Base-by-base conservation (phyloP, 805 yeast genomes). In the Maudiozyma bulderi region DNA sequence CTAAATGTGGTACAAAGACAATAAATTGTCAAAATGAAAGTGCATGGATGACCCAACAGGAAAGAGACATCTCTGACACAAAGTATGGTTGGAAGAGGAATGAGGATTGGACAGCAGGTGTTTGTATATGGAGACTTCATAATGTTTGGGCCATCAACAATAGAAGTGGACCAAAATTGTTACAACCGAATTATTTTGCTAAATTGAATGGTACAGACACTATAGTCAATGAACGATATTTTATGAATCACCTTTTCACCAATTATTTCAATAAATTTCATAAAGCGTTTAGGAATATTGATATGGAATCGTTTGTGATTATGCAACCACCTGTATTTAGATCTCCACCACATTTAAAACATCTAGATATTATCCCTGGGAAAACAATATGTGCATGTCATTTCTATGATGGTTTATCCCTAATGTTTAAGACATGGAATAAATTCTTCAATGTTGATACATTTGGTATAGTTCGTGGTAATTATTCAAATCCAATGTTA, bases 351-450 rank as follows among this genome's bases (percentile, higher is more conserved):
- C 61, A 66, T 9, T 64, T 86, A 52, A 73, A 73, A 50, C 74
- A 73, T 10, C 73, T 77, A 40, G 61, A 70, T 3, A 60, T 81
- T n/a, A 61, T 84, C 11, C 93, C 85, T 57, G 62, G 70, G 1
- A 76, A 75, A 46, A 82, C 91, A 0, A 80, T 85, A 1, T 82
- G 82, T 57, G 81, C 95, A 15, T 93, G 95, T 2, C 99, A 91
- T 66, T 91, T 83, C 64, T 91, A 91, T 62, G 99, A 91, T 64
- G 99, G 98, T 0, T 76, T 91, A 81, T 85, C 97, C 1, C 69
- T 91, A 37, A 82, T 93, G 90, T 84, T 86, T 65, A 88, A 89
- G 66, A 78, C 82, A 5, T 93, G 99, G 99, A 86, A 85, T 59
- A 72, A 80, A 34, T 68, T 65, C 44, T 84, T 83, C 66, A 91